These are phyloP conservation scores for Neurospora sp. DNA, from an alignment of 495 filamentous ascomycete genomes.

Conservation along the genomic window DNA sequence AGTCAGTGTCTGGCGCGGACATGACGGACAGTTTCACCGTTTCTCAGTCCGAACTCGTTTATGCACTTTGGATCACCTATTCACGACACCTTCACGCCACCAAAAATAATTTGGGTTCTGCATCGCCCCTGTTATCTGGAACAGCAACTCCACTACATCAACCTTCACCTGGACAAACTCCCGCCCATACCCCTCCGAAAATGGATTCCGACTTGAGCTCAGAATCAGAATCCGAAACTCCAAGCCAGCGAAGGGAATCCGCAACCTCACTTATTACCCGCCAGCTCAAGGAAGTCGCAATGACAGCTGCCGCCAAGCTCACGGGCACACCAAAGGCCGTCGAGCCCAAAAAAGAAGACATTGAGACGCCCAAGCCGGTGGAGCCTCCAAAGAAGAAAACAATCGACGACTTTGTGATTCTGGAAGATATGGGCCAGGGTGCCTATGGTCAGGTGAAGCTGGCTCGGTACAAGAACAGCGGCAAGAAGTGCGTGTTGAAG, in stretches of 20 bases:
- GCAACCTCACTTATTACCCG: constrained; percentile 56
- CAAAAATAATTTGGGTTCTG: constrained; percentile 42
- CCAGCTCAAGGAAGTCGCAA: constrained; percentile 63
- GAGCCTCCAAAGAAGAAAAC: constrained; percentile 53
- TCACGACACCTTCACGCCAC: constrained; percentile 82
- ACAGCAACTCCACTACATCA: constrained; percentile 58
- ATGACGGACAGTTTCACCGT: constrained; percentile 18
- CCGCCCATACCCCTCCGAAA: constrained; percentile 39
- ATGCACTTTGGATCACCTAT: constrained; percentile 95
- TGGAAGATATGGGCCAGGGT: constrained; percentile 98
- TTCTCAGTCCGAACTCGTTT: constrained; percentile 66
- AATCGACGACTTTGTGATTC: constrained; percentile 81
- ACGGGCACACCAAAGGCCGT: constrained; percentile 25
- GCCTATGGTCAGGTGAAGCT: constrained; percentile 97
- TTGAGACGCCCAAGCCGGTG: constrained; percentile 11
- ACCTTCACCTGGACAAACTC: constrained; percentile 67
- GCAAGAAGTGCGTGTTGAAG: constrained; percentile 87
- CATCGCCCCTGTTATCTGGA: constrained; percentile 51
- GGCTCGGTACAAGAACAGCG: constrained; percentile 72
- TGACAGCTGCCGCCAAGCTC: constrained; percentile 37
- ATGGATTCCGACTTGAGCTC: constrained; percentile 40
- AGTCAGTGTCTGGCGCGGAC: constrained; percentile 17
- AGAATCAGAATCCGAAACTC: not conserved
- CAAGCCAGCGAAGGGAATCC: constrained; percentile 24
- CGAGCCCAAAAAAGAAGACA: constrained; percentile 24